Evolutionary conservation across 2,329 filamentous ascomycete genomes (phyloP), one percentile per base, ranked within the genome.

Genomic region (Diaporthe sp.): DNA sequence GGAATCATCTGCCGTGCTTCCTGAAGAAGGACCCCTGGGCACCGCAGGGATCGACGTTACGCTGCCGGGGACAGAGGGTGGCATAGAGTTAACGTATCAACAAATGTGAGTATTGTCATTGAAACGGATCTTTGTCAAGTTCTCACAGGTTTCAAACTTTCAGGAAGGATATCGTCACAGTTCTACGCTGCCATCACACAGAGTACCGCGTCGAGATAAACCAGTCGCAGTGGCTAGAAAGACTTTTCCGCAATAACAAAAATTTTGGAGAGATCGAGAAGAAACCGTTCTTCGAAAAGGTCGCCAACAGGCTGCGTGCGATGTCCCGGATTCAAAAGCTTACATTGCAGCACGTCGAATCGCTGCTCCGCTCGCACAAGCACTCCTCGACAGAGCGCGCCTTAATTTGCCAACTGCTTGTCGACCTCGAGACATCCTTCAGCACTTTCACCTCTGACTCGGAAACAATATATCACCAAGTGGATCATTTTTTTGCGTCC

Each of bases 71-170:
- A 30, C 4, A 7, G 40, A 3, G 17, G 25, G 2, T 33, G 17
- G 40, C 47, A 4, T n/a, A 45, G 25, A 64, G 25, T 0, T 33
- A n/a, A 47, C 28, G 2, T 47, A 33, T 9, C 60, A 33, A 8
- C 60, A 66, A 9, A 15, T 66, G 60, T 64, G 25, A 47, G 60
- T 47, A 2, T n/a, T 47, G 0, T 8, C 3, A 5, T 10, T 10
- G 6, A 10, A 33, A 22, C 6, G 12, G 2, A 4, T 8, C 0
- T 15, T 0, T 7, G 33, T n/a, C 40, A 1, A 8, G 19, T 33
- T 8, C 60, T 66, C 17, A 66, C 19, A 13, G 33, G 2, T 22
- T 15, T 33, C 13, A 28, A 61, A 33, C 5, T 9, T 3, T 9
- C 19, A 66, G 40, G 3, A 66, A 50, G 5, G 42, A 47, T 25